Conservation (phyloP, 2,329 filamentous ascomycete genomes). For the Sporothrix mexicana region DNA sequence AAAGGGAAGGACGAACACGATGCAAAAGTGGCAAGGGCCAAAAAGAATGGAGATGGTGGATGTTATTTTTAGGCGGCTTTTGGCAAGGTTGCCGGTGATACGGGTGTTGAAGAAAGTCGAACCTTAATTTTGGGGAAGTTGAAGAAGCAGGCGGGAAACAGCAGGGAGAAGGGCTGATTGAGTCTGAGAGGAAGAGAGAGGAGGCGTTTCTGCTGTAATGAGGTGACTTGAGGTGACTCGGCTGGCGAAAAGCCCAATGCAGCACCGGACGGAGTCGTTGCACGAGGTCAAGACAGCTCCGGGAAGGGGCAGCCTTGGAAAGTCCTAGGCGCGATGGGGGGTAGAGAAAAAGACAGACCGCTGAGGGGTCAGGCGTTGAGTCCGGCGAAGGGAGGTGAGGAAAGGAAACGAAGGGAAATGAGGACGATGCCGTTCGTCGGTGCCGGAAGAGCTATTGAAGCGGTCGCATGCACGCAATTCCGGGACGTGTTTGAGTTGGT, state of each 20-base stretch:
- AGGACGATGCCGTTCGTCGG: slow-evolving; percentile 22
- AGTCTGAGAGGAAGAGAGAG: not conserved
- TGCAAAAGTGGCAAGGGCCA: slow-evolving; percentile 12
- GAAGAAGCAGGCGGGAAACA: not conserved
- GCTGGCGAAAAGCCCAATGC: slow-evolving; percentile 14
- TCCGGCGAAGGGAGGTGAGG: not conserved
- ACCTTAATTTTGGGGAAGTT: slow-evolving; percentile 30
- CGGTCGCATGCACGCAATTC: slow-evolving; percentile 30
- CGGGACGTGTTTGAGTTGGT: not conserved
- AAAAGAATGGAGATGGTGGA: slow-evolving; percentile 10
- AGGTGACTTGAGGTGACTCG: slow-evolving; percentile 21
- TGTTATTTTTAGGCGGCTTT: slow-evolving; percentile 33
- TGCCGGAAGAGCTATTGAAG: slow-evolving; percentile 19
- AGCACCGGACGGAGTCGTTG: slow-evolving; percentile 13
- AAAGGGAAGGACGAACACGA: slow-evolving; percentile 22
- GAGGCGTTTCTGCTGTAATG: not conserved
- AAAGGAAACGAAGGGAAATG: too few relatives aligned
- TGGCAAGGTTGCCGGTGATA: slow-evolving; percentile 34
- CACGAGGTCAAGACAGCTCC: slow-evolving; percentile 26
- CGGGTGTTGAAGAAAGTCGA: slow-evolving; percentile 30
- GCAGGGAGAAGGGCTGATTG: slow-evolving; percentile 17
- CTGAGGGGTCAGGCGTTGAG: too few relatives aligned
- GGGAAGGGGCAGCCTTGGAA: slow-evolving; percentile 21
- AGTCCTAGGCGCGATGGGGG: not conserved
- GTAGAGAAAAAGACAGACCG: not conserved